phyloP scores from a whole-genome alignment of 345 rosid genomes.

The Alliaria petiolata region DNA sequence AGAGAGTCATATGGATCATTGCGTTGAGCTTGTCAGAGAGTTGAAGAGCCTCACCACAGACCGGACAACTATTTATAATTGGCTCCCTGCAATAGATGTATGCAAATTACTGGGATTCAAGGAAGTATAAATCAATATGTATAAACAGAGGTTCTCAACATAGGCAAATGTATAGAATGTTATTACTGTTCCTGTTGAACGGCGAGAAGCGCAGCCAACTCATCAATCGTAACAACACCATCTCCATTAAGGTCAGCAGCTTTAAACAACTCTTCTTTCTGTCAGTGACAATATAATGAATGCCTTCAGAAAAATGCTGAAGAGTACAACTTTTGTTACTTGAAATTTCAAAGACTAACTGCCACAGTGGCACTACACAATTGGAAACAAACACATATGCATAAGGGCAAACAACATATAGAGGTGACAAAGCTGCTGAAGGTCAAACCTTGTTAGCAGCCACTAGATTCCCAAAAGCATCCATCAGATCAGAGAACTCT shows the following conservation, averaged over 20 bases:
- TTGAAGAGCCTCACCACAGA: slow-evolving; percentile 81
- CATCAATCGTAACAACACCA: slow-evolving; percentile 86
- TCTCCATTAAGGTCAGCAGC: slow-evolving; percentile 89
- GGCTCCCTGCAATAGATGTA: slow-evolving; percentile 56
- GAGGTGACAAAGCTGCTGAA: slow-evolving; percentile 1
- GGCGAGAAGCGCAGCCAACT: slow-evolving; percentile 87
- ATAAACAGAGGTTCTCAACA: background rate
- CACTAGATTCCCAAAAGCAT: slow-evolving; percentile 81
- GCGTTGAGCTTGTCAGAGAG: slow-evolving; percentile 72
- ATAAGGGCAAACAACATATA: background rate
- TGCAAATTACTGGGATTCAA: slow-evolving; percentile 1
- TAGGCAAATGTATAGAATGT: background rate
- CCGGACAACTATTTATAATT: slow-evolving; percentile 81
- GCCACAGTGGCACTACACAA: slow-evolving; percentile 13
- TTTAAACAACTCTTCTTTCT: slow-evolving; percentile 92
- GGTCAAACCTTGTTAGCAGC: slow-evolving; percentile 75
- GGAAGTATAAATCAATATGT: background rate
- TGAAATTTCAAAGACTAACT: background rate
- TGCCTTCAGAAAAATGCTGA: background rate
- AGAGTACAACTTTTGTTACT: slow-evolving; percentile 2
- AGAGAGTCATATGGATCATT: slow-evolving; percentile 85
- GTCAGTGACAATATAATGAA: slow-evolving; percentile 15
- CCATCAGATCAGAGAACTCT: slow-evolving; percentile 76
- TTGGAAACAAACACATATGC: background rate
- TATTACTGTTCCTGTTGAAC: slow-evolving; percentile 83